Base-by-base conservation (phyloP, 2,329 filamentous ascomycete genomes). In the Orbilia brochopaga region DNA sequence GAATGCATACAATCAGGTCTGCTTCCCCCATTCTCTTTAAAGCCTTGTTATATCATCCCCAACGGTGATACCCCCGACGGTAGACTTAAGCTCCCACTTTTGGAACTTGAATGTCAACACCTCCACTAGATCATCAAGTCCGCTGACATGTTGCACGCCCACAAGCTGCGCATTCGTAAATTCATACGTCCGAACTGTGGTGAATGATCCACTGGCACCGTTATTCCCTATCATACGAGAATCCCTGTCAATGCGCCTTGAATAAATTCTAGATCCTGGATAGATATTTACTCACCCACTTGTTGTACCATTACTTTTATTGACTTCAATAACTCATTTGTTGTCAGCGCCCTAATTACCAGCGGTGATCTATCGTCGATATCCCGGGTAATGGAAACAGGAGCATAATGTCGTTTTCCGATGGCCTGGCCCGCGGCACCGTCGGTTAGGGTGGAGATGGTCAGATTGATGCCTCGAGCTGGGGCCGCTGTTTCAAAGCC, bases 151-250 rank as follows among this genome's bases (percentile, higher is more conserved):
- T 1, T 61, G 30, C 19, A 61, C 30, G 2, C 24, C 17, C 7
- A 30, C n/a, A 27, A 61, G n/a, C n/a, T n/a, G 32, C 11, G 57
- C 57, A 37, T 61, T 30, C 27, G 57, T 61, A 53, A 61, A 61
- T 27, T 44, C 42, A 17, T 61, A 61, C 6, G 57, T 61, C 11
- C 57, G 27, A 40, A 61, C 46, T 11, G 57, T 52, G 13, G 23
- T 54, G n/a, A 15, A 15, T 6, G 23, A 8, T 50, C 56, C 56
- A 37, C 17, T 24, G 35, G 27, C 8, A 3, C 27, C 27, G 27
- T 32, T 32, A n/a, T n/a, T n/a, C n/a, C 2, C 56, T 51, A 50
- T 19, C 10, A 21, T 17, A 30, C 1, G 13, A 37, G 50, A 21
- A 6, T 1, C 19, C 50, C 15, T 44, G n/a, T 56, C 23, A 56